Evolutionary conservation across 2,329 filamentous ascomycete species (phyloP), one percentile per base, ranked within the genome.

Genomic region (Periconia digitata): DNA sequence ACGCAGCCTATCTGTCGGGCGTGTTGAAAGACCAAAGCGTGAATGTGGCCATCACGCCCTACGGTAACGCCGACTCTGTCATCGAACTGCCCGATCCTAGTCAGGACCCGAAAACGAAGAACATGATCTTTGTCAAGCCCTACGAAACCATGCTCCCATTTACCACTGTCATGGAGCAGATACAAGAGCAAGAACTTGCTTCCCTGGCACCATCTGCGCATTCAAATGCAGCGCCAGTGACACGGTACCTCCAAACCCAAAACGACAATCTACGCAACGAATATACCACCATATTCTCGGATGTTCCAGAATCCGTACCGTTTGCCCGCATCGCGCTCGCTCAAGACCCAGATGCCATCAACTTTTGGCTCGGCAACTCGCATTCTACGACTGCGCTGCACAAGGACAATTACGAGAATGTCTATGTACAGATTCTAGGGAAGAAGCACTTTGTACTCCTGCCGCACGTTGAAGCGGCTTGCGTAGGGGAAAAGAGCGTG

Each of bases 371-470:
- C 42, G 89, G 89, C 45, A 72, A 89, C 71, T 82, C 83, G 1
- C 76, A 76, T 32, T 88, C 85, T 21, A 77, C 81, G 1, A 92
- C 89, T 0, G 85, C 86, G 0, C 69, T 92, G 45, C 90, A 94
- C 72, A 88, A 87, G 62, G 90, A 94, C 72, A 88, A 88, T 60
- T 92, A 92, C 68, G 89, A 94, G 69, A 94, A 94, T 66, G 79
- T 94, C 0, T 94, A 92, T 67, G 86, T 90, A 1, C 89, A 92
- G 62, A 70, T 92, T 13, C 69, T 84, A 1, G 90, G 89, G 0
- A 73, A 74, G 47, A 94, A 94, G 66, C 83, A 88, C 57, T 94
- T 94, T 58, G 79, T 85, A 0, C 75, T 94, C 1, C 71, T 94
- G 1, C 86, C 89, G n/a, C 85, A 89, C 0, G 68, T 87, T 1